Evolutionary conservation across 306 rosid species (phyloP), one percentile per base, ranked within the genome.

Genomic region (Delonix regia): DNA sequence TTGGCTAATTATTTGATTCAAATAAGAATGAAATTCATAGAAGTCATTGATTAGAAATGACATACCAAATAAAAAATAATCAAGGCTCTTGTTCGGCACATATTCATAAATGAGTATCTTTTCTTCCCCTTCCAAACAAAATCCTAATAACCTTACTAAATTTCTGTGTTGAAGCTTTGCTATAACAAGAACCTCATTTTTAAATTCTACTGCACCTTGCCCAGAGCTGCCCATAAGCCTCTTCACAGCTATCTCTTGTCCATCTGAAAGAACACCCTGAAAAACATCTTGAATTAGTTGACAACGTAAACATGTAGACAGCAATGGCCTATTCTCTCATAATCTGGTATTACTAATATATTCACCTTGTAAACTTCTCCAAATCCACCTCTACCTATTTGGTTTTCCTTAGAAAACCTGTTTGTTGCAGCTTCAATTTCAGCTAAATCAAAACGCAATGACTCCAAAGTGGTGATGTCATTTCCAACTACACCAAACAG

Each of bases 101-200:
- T 68, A 85, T 64, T 89, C 92, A 49, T 89, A 89, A 33, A 89
- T 73, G 19, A 91, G 92, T 4, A 91, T 69, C 71, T 86, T 89
- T 13, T 91, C 94, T 24, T 80, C 79, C 13, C 77, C 82, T 76
- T 88, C 91, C 77, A 88, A 78, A 49, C 93, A 87, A 56, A 87
- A 89, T 76, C 97, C 92, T 55, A 80, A 72, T 21, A 91, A 80
- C 48, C 86, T 85, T 7, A 71, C 91, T 14, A 91, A 69, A 62
- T 86, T 89, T 80, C 90, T 71, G 38, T 91, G 94, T 63, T 88
- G 89, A 61, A 89, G 92, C 52, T 85, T 83, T 5, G 91, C 94
- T 25, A 91, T 81, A 38, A 91, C 28, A 30, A 81, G 59, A 52
- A 86, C 81, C 74, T 91, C 97, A 60, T 85, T 89, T 70, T 83